phyloP scores from a whole-genome alignment of 2,329 filamentous ascomycete genomes.

The Microdochium paspali region DNA sequence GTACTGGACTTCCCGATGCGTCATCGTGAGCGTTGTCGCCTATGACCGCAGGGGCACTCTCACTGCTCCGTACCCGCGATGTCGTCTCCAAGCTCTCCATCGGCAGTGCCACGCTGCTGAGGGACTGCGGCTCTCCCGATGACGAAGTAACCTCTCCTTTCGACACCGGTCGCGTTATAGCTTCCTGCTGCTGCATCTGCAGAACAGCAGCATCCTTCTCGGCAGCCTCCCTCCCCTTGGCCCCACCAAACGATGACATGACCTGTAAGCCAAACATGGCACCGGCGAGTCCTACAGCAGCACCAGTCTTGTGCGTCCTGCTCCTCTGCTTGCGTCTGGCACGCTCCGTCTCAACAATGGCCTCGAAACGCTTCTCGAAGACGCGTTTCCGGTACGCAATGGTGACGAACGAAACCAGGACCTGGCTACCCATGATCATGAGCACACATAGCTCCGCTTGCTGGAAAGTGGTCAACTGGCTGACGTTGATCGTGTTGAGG shows the following conservation, averaged over 20 bases:
- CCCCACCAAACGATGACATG: constrained; percentile 15
- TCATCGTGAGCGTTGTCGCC: not conserved
- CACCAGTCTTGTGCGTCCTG: constrained; percentile 9
- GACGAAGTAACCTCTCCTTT: not conserved
- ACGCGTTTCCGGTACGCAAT: constrained; percentile 49
- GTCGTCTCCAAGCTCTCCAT: not conserved
- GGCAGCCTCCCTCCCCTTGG: constrained; percentile 4
- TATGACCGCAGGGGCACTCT: not conserved
- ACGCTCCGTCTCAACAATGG: constrained; percentile 34
- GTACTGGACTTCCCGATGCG: constrained; percentile 5
- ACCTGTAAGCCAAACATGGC: constrained; percentile 17
- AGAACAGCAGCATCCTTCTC: constrained; percentile 6
- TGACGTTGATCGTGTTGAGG: constrained; percentile 58
- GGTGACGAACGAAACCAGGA: constrained; percentile 59
- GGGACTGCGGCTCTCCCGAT: not conserved
- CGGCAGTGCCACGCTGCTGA: not conserved
- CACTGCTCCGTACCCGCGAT: not conserved
- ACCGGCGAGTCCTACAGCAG: constrained; percentile 13
- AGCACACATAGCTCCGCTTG: constrained; percentile 56
- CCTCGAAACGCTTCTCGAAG: constrained; percentile 52
- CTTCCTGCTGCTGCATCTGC: not conserved
- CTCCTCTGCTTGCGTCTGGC: constrained; percentile 16
- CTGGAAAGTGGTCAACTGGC: constrained; percentile 56
- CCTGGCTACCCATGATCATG: constrained; percentile 55
- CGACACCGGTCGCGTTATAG: not conserved